Evolutionary conservation across 108 stramenopile species (phyloP).

Genomic region (Hondaea fermentalgiana): DNA sequence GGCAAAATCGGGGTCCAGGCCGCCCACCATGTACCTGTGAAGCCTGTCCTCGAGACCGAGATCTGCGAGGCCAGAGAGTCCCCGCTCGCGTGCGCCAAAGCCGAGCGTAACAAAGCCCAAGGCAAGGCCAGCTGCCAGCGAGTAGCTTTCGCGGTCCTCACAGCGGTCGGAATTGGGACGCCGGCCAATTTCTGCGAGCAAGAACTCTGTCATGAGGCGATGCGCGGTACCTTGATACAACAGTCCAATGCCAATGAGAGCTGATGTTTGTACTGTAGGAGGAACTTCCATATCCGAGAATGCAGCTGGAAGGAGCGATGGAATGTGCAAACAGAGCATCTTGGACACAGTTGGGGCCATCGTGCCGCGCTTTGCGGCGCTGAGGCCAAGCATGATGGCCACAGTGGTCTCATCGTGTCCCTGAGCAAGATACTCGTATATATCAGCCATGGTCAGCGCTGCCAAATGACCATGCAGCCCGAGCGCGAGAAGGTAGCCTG

Average conservation of each 20-base stretch:
- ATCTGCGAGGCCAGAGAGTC: slow-evolving; percentile 66
- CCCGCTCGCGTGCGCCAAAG: slow-evolving; percentile 25
- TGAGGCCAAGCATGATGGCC: slow-evolving; percentile 86
- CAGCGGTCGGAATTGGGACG: slow-evolving; percentile 58
- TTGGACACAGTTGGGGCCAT: slow-evolving; percentile 78
- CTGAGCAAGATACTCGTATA: slow-evolving; percentile 88
- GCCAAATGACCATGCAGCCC: slow-evolving; percentile 84
- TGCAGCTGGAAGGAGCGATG: slow-evolving; percentile 74
- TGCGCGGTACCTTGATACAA: slow-evolving; percentile 79
- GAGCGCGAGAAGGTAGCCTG: slow-evolving; percentile 83
- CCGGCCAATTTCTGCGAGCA: slow-evolving; percentile 83
- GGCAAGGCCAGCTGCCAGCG: slow-evolving; percentile 76
- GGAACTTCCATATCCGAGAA: slow-evolving; percentile 81
- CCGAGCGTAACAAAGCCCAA: slow-evolving; percentile 79
- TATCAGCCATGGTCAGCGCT: slow-evolving; percentile 81
- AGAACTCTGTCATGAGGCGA: slow-evolving; percentile 91
- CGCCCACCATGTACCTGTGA: slow-evolving; percentile 71
- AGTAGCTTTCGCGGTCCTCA: slow-evolving; percentile 70
- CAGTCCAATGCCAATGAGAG: slow-evolving; percentile 77
- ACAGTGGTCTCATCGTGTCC: slow-evolving; percentile 88
- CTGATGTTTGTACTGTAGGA: slow-evolving; percentile 72
- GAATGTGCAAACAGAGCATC: slow-evolving; percentile 96
- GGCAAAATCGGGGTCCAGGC: slow-evolving; percentile 38
- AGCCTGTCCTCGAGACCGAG: slow-evolving; percentile 83
- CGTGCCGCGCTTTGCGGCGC: slow-evolving; percentile 79